Evolutionary conservation across 2,329 filamentous ascomycete species (phyloP).

Genomic region (Bertia moriformis): DNA sequence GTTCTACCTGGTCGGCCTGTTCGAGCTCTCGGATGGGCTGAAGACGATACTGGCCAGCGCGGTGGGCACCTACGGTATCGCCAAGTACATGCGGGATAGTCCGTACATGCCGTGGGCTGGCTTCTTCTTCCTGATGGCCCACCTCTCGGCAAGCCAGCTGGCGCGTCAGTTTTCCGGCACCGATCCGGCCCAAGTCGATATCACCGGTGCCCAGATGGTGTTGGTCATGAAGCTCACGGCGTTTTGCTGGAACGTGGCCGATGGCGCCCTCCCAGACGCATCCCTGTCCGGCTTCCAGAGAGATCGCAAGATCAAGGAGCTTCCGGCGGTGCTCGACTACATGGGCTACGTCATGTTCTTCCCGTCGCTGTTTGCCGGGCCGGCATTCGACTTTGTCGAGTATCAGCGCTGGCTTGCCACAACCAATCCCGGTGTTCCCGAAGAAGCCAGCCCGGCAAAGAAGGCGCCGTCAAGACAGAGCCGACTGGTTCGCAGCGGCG

Average conservation of each 20-base stretch:
- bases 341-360: conserved; percentile 55
- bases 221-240: conserved; percentile 57
- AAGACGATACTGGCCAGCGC: conserved; percentile 46
- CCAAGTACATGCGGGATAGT: conserved; percentile 41
- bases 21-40: conserved; percentile 52
- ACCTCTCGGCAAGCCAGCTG: conserved; percentile 57
- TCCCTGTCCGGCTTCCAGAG: conserved; percentile 48
- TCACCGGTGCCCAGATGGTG: conserved; percentile 58
- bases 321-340: conserved; percentile 41
- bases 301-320: conserved; percentile 23
- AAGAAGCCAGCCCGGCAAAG: conserved; percentile 27
- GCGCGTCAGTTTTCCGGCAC: conserved; percentile 38
- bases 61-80: conserved; percentile 44
- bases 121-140: conserved; percentile 53
- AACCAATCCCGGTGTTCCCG: conserved; percentile 49
- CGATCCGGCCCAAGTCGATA: conserved; percentile 39
- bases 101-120: conserved; percentile 59
- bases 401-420: conserved; percentile 53
- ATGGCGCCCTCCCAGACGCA: conserved; percentile 42
- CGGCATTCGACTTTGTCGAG: conserved; percentile 53
- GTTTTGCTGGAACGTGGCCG: conserved; percentile 59
- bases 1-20: conserved; percentile 55
- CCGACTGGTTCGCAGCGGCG: background rate
- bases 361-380: conserved; percentile 49
- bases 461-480: background rate